phyloP scores from a whole-genome alignment of 208 protist species.

The Acanthamoeba lugdunensis region DNA sequence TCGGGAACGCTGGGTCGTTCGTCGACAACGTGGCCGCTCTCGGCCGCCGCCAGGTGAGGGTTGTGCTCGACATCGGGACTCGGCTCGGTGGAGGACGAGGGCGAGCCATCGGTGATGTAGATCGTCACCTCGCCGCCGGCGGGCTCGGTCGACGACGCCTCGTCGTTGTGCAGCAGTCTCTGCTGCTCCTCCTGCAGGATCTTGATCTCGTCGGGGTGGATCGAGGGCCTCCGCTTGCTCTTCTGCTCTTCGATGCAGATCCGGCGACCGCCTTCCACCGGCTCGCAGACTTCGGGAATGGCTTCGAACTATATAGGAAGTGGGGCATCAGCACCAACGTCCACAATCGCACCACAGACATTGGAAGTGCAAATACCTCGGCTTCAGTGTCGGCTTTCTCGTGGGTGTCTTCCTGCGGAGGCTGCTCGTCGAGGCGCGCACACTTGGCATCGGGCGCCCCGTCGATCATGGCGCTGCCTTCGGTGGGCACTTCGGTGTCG shows the following conservation, averaged over 20 bases:
- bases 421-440: not conserved
- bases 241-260: not conserved
- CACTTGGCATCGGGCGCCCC: not conserved
- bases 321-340: not conserved
- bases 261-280: not conserved
- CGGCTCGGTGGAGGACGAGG: not conserved
- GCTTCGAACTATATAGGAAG: constrained; percentile 6
- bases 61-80: not conserved
- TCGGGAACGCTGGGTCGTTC: not conserved
- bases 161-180: not conserved
- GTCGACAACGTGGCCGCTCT: not conserved
- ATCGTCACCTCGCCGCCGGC: constrained; percentile 39
- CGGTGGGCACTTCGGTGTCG: not conserved
- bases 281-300: not conserved
- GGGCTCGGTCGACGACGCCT: not conserved
- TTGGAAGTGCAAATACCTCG: not conserved
- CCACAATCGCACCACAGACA: too few relatives aligned
- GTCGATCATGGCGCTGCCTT: not conserved
- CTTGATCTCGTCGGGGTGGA: constrained; percentile 43
- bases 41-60: not conserved
- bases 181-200: constrained; percentile 29
- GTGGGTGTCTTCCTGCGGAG: not conserved
- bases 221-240: constrained; percentile 40
- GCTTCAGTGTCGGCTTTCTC: constrained; percentile 10
- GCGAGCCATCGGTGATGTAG: not conserved